These are phyloP conservation scores for Fusarium brevicatenulatum DNA, from an alignment of 2,329 filamentous ascomycete species.

Conservation along the genomic window DNA sequence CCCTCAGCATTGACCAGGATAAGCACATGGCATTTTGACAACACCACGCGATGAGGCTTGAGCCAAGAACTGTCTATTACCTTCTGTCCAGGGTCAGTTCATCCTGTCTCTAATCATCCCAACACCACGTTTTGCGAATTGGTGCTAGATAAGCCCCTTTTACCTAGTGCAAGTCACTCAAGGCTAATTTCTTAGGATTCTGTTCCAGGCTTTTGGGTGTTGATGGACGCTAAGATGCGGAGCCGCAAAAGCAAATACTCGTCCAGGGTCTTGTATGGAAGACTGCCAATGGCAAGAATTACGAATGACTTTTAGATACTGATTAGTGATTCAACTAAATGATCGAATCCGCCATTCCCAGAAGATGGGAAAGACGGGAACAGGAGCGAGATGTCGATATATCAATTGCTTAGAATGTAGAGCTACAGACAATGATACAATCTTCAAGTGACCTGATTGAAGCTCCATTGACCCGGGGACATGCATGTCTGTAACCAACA, in stretches of 20 bases:
- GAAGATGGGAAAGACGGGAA: fast-evolving
- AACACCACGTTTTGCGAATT: slow-evolving; percentile 18
- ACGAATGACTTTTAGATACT: background rate
- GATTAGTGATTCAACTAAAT: background rate
- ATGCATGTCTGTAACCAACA: background rate
- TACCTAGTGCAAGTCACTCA: background rate
- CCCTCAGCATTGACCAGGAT: background rate
- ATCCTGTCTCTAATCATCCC: background rate
- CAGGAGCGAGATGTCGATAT: background rate
- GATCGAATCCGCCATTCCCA: fast-evolving
- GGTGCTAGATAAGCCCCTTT: background rate
- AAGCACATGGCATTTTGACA: slow-evolving; percentile 3
- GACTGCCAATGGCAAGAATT: background rate
- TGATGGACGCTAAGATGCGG: slow-evolving; percentile 5
- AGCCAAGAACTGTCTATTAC: background rate
- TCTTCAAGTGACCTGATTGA: no score
- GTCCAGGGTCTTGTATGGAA: background rate
- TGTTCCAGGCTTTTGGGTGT: background rate
- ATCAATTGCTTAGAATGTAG: fast-evolving
- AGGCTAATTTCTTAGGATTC: background rate
- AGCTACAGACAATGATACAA: background rate
- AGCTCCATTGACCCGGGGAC: background rate
- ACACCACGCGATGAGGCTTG: background rate
- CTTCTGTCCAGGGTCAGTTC: slow-evolving; percentile 9
- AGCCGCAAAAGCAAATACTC: slow-evolving; percentile 28